Percentiles rank a stretch among this genome's conserved stretches.
These are phyloP conservation scores for Penicillium lividum DNA, from an alignment of 495 filamentous ascomycete species.

Conservation along the genomic window DNA sequence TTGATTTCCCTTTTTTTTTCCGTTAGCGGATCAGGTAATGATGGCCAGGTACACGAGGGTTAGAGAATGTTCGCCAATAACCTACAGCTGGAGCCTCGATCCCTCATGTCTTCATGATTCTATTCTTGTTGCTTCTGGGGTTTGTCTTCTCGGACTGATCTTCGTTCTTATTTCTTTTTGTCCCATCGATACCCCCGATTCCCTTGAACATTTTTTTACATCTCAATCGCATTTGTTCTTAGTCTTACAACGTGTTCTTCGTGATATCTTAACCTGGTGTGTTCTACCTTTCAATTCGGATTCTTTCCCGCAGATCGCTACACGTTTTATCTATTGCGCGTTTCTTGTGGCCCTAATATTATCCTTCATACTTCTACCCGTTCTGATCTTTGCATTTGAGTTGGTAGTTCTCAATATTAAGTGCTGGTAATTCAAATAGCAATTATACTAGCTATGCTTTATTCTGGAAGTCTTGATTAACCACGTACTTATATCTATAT, in stretches of 20 bases:
- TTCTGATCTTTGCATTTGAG: background rate
- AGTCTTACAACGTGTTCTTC: constrained; percentile 2
- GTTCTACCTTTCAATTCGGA: background rate
- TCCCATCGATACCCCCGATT: constrained; percentile 9
- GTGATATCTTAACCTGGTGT: background rate
- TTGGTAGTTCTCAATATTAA: background rate
- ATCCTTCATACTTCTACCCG: background rate
- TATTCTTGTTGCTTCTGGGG: background rate
- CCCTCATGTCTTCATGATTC: constrained; percentile 1
- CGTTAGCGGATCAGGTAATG: constrained; percentile 3
- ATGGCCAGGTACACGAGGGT: background rate
- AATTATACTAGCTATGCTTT: background rate
- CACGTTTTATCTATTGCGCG: background rate
- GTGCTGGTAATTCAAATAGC: background rate
- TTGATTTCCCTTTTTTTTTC: constrained; percentile 3
- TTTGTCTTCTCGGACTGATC: background rate
- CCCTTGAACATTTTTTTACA: background rate
- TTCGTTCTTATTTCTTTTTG: constrained; percentile 1
- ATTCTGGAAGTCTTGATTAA: background rate
- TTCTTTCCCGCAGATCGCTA: background rate
- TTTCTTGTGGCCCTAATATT: constrained; percentile 3
- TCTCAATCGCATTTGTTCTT: background rate
- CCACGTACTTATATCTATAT: background rate
- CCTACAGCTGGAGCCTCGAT: constrained; percentile 2
- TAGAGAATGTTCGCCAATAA: background rate